Conservation (phyloP, 768 basidiomycete species). For the Termitomyces sp. region DNA sequence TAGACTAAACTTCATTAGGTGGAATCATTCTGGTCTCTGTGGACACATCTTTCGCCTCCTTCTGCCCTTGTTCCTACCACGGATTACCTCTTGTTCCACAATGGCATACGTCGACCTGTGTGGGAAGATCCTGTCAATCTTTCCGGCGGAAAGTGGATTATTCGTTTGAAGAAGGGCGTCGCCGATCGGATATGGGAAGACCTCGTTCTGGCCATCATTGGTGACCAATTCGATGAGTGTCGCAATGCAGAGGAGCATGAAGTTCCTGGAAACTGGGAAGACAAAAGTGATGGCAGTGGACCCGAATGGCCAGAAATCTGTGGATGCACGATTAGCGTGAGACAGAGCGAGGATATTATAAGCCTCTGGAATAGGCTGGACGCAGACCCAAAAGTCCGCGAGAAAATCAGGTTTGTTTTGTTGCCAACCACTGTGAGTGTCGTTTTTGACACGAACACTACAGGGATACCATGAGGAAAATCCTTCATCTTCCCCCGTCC, state of each 20-base stretch:
- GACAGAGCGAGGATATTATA: slow-evolving; percentile 92
- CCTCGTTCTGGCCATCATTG: slow-evolving; percentile 79
- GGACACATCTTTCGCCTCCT: slow-evolving; percentile 86
- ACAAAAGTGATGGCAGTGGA: slow-evolving; percentile 27
- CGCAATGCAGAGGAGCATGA: slow-evolving; percentile 27
- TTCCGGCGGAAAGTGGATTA: slow-evolving; percentile 91
- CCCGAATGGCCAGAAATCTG: slow-evolving; percentile 79
- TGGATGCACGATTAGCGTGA: slow-evolving; percentile 91
- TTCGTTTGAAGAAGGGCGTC: slow-evolving; percentile 87
- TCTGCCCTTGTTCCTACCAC: slow-evolving; percentile 84
- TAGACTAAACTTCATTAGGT: slow-evolving; percentile 41
- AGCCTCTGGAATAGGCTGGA: slow-evolving; percentile 90
- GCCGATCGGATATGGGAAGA: slow-evolving; percentile 92
- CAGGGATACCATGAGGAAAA: slow-evolving; percentile 76
- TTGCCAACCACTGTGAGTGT: background rate
- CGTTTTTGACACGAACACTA: background rate
- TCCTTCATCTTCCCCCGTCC: slow-evolving; percentile 68
- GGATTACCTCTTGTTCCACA: slow-evolving; percentile 90
- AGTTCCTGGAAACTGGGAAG: slow-evolving; percentile 28
- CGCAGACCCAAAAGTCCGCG: slow-evolving; percentile 67
- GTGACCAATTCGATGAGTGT: slow-evolving; percentile 83
- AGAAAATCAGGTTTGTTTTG: slow-evolving; percentile 68
- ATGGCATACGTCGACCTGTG: slow-evolving; percentile 79
- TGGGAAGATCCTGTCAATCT: slow-evolving; percentile 95
- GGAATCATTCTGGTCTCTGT: slow-evolving; percentile 94